A percentile compares a stretch with the other conserved stretches of the same genome.
Evolutionary conservation across 768 basidiomycete species (phyloP).

Genomic region (Lactarius deliciosus): DNA sequence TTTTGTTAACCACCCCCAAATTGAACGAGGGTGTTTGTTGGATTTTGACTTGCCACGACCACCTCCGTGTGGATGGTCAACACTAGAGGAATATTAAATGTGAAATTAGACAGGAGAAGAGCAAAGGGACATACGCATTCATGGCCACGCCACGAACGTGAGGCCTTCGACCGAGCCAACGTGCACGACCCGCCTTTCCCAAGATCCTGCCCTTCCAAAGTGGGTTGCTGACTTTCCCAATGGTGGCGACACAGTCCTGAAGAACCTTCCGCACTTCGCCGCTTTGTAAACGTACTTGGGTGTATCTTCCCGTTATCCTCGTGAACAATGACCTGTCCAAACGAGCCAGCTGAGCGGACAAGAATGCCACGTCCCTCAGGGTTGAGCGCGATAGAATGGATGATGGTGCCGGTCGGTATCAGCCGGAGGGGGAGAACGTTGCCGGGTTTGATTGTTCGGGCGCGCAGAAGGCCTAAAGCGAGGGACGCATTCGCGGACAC

Average conservation of each 20-base stretch:
- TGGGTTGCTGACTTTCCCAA: slow-evolving; percentile 90
- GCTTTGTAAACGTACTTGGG: slow-evolving; percentile 82
- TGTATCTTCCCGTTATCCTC: slow-evolving; percentile 69
- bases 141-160: slow-evolving; percentile 93
- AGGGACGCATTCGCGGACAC: slow-evolving; percentile 56
- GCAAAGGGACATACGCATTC: slow-evolving; percentile 68
- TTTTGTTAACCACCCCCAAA: slow-evolving; percentile 92
- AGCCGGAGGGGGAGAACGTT: slow-evolving; percentile 91
- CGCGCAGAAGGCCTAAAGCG: slow-evolving; percentile 81
- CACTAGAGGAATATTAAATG: slow-evolving; percentile 42
- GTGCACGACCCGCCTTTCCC: slow-evolving; percentile 87
- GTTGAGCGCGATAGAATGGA: slow-evolving; percentile 81
- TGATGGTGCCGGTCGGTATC: slow-evolving; percentile 87
- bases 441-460: slow-evolving; percentile 81
- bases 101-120: not conserved
- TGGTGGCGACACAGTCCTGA: slow-evolving; percentile 79
- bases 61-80: slow-evolving; percentile 95
- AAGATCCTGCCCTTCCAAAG: slow-evolving; percentile 81
- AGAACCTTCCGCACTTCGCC: slow-evolving; percentile 90
- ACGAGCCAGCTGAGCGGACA: slow-evolving; percentile 87
- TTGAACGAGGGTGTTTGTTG: slow-evolving; percentile 88
- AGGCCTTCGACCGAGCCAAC: slow-evolving; percentile 86
- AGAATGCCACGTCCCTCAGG: slow-evolving; percentile 77
- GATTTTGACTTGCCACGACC: slow-evolving; percentile 98
- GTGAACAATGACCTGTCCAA: slow-evolving; percentile 77